Percentiles rank a stretch among this genome's conserved stretches.
Conservation (phyloP, 2,329 filamentous ascomycete genomes). For the Xylariaceae sp. region DNA sequence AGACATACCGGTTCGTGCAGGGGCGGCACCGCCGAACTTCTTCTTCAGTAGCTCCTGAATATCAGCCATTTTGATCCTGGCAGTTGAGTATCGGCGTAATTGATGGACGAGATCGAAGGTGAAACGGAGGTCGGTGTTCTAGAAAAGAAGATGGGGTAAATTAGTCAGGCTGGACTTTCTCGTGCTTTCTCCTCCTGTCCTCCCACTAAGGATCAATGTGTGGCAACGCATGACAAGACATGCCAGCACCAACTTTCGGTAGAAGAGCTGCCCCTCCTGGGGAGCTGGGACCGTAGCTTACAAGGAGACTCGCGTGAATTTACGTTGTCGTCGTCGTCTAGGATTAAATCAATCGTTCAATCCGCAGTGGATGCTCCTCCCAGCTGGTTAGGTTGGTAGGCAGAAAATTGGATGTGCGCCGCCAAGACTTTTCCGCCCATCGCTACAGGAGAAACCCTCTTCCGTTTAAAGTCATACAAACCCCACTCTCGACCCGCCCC, state of each 20-base stretch:
- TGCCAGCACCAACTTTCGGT: no score
- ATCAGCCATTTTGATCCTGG: conserved; percentile 29
- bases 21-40: conserved; percentile 32
- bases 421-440: conserved; percentile 27
- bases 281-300: not conserved
- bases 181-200: not conserved
- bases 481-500: not conserved
- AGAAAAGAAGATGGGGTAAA: conserved; percentile 12
- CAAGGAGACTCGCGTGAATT: conserved; percentile 6
- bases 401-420: conserved; percentile 29
- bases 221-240: no score
- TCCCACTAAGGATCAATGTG: no score
- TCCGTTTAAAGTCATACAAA: conserved; percentile 14
- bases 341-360: conserved; percentile 8
- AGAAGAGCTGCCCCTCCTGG: no score
- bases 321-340: conserved; percentile 9
- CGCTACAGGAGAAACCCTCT: conserved; percentile 32
- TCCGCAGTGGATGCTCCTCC: conserved; percentile 11
- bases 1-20: conserved; percentile 30
- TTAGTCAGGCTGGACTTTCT: not conserved
- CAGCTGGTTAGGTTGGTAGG: conserved; percentile 12
- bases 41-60: conserved; percentile 38
- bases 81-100: conserved; percentile 4
- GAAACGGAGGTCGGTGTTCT: not conserved
- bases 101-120: conserved; percentile 9